These are phyloP conservation scores for Pichia manshurica DNA, from an alignment of 805 yeast species.

Conservation along the genomic window DNA sequence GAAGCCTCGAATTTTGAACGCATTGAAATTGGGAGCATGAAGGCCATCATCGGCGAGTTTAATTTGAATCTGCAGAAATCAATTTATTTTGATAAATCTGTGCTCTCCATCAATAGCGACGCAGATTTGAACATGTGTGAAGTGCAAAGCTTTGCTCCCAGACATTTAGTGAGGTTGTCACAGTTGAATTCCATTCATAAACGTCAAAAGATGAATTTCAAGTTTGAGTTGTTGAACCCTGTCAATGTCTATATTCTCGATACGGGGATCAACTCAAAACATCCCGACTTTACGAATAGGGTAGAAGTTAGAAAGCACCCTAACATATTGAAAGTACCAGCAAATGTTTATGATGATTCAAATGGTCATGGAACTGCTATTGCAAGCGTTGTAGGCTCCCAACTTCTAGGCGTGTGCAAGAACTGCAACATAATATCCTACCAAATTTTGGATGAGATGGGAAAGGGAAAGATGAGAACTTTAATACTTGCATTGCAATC, in stretches of 20 bases:
- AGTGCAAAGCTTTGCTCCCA: constrained; percentile 30
- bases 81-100: constrained; percentile 31
- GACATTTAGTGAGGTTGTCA: constrained; percentile 38
- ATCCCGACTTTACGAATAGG: constrained; percentile 41
- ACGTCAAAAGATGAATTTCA: constrained; percentile 33
- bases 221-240: constrained; percentile 38
- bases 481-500: constrained; percentile 30
- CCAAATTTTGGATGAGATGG: constrained; percentile 36
- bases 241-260: constrained; percentile 30
- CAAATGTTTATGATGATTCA: constrained; percentile 19
- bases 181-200: constrained; percentile 26
- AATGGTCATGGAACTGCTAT: constrained; percentile 57
- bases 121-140: constrained; percentile 26
- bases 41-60: constrained; percentile 35
- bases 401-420: constrained; percentile 49
- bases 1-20: not conserved
- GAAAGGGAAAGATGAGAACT: constrained; percentile 31
- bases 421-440: constrained; percentile 38
- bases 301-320: not conserved
- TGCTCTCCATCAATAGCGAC: constrained; percentile 31
- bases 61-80: constrained; percentile 25
- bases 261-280: constrained; percentile 33
- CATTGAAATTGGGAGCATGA: constrained; percentile 29
- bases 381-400: constrained; percentile 49
- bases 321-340: not conserved